Evolutionary conservation across 306 rosid genomes (phyloP), one percentile per base, ranked within the genome.

Genomic region (Vigna trinervia): DNA sequence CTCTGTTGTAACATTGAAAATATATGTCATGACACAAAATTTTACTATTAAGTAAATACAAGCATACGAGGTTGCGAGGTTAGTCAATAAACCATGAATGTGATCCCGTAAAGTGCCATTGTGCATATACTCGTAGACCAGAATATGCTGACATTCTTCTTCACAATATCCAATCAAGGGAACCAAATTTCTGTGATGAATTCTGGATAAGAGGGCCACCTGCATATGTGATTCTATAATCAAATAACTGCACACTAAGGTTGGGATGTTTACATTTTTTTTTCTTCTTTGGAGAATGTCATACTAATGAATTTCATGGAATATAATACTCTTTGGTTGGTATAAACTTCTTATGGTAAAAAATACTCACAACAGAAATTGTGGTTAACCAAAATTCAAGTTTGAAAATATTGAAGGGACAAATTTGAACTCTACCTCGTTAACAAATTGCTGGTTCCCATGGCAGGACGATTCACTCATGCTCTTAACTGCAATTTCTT

Each of bases 131-230:
- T 91, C 95, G 12, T 91, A 93, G 58, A 91, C 97, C 82, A 93
- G 86, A 75, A 93, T 61, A 56, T 84, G 74, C 79, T 91, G 97
- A 80, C 80, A 84, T 54, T 89, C 95, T 85, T 91, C 98, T 78
- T 91, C 93, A 65, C 95, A 91, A 75, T 88, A 93, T 76, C 98
- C 98, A 65, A 88, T 91, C 75, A 93, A 76, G 72, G 97, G 93
- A 79, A 93, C 98, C 97, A 93, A 84, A 80, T 93, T 93, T 69
- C 98, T 85, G 71, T 93, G 98, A 87, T 93, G 97, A 83, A 91
- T 93, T 82, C 95, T 87, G 51, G 98, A 89, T 66, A 93, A 85
- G 76, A 93, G 93, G 71, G 98, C 87, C 60, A 93, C 96, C 96
- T 91, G 91, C 85, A 78, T 71, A 62, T 70, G 72, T 69, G 57